Conservation (phyloP, 2,329 filamentous ascomycete species). For the Arachnomyces sp. region DNA sequence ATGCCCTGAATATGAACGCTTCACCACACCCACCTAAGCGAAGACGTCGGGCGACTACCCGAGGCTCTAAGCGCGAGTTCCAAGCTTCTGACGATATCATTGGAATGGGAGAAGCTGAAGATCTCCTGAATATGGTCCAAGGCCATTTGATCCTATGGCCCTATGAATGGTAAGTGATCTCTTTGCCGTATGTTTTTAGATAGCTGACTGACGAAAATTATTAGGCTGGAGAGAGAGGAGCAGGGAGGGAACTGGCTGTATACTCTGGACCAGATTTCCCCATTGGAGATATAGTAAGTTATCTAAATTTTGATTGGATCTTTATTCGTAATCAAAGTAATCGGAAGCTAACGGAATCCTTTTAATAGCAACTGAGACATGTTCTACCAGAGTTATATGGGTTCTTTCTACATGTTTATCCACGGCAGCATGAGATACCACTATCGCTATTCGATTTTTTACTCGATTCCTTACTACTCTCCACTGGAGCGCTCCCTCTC, state of each 20-base stretch:
- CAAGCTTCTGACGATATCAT: slow-evolving; percentile 66
- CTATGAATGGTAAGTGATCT: slow-evolving; percentile 66
- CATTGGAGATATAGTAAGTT: slow-evolving; percentile 77
- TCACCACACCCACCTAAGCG: slow-evolving; percentile 29
- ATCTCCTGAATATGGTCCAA: slow-evolving; percentile 72
- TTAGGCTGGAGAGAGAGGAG: slow-evolving; percentile 75
- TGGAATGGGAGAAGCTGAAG: slow-evolving; percentile 67
- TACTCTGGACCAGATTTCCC: slow-evolving; percentile 90
- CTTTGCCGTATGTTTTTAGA: slow-evolving; percentile 1
- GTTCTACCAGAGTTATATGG: too few relatives aligned
- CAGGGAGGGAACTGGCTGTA: slow-evolving; percentile 93
- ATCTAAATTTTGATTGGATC: not conserved
- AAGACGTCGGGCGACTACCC: slow-evolving; percentile 38
- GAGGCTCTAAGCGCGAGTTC: slow-evolving; percentile 41
- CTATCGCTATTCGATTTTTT: not conserved
- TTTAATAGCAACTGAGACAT: not conserved
- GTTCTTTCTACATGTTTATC: not conserved
- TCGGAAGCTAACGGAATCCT: not conserved
- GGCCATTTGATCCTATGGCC: slow-evolving; percentile 87
- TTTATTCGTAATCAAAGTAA: too few relatives aligned
- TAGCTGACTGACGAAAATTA: slow-evolving; percentile 9
- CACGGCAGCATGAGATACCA: not conserved
- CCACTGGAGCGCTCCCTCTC: too few relatives aligned
- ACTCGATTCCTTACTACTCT: too few relatives aligned
- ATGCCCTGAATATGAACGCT: slow-evolving; percentile 33